A percentile compares a stretch with the other conserved stretches of the same genome.
phyloP scores from a whole-genome alignment of 805 yeast species.

The Kodamaea jinghongensis region DNA sequence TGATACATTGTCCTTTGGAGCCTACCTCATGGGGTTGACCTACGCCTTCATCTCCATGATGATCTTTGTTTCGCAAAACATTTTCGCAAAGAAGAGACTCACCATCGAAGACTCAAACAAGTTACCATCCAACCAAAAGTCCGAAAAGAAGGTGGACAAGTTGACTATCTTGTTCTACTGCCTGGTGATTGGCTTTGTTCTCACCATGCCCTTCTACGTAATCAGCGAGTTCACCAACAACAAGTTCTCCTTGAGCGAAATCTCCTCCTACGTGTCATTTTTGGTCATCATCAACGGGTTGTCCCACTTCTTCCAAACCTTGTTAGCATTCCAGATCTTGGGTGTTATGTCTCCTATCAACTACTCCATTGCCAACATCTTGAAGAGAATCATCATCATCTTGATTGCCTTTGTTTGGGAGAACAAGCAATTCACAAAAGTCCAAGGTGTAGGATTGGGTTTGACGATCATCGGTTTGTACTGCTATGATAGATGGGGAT shows the following conservation, averaged over 20 bases:
- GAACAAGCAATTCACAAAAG: slow-evolving; percentile 33
- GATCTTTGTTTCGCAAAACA: slow-evolving; percentile 75
- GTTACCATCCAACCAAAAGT: slow-evolving; percentile 22
- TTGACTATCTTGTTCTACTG: slow-evolving; percentile 70
- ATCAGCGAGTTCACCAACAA: slow-evolving; percentile 47
- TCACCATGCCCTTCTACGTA: slow-evolving; percentile 68
- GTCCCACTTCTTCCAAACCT: slow-evolving; percentile 68
- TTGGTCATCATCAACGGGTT: slow-evolving; percentile 61
- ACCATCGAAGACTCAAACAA: slow-evolving; percentile 41
- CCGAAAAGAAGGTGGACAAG: slow-evolving; percentile 54
- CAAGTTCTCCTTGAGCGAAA: slow-evolving; percentile 26
- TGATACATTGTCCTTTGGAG: slow-evolving; percentile 14
- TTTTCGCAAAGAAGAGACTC: slow-evolving; percentile 71
- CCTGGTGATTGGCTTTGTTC: slow-evolving; percentile 61
- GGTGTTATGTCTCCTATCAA: slow-evolving; percentile 73
- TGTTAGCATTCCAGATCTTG: slow-evolving; percentile 72
- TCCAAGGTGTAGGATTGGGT: slow-evolving; percentile 35
- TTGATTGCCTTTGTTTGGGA: slow-evolving; percentile 65
- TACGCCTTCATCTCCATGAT: slow-evolving; percentile 57
- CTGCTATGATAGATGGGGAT: slow-evolving; percentile 43
- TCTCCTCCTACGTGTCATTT: slow-evolving; percentile 27
- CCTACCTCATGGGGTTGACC: slow-evolving; percentile 38
- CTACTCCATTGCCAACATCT: slow-evolving; percentile 74
- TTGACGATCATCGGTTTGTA: slow-evolving; percentile 41
- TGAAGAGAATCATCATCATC: slow-evolving; percentile 71